Evolutionary conservation across 139 green algal genomes (phyloP), one percentile per base, ranked within the genome.

Genomic region (Microglena sp.): DNA sequence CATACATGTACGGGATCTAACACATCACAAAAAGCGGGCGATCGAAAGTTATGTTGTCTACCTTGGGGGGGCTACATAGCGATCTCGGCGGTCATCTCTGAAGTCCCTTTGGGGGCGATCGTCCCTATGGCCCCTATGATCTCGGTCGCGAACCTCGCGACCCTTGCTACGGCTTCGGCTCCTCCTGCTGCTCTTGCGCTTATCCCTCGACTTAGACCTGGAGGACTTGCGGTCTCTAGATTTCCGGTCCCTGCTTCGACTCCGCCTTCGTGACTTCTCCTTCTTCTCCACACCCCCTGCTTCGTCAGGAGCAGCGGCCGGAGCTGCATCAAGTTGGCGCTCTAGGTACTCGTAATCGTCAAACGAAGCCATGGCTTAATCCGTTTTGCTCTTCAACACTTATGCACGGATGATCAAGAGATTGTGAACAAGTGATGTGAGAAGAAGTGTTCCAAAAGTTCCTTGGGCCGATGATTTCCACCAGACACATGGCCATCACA

Each of bases 311-410:
- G 1, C 30, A 45, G 3, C 55, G 36, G 2, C 45, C 33, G n/a
- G 33, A 43, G 40, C 45, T 55, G 45, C 50, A 46, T 80, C 73
- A 18, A 80, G 27, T 46, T 76, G 68, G 0, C 58, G 32, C 29
- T 80, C 73, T 24, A 80, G 62, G 28, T 80, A 80, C 33, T 34
- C 53, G 56, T 5, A 34, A 28, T 55, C 30, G 58, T 30, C 8
- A 35, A 5, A 43, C 22, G 6, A 28, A 7, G 46, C 46, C n/a
- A n/a, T n/a, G n/a, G n/a, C n/a, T n/a, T n/a, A n/a, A n/a, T n/a
- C n/a, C n/a, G n/a, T n/a, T n/a, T n/a, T n/a, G n/a, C n/a, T n/a
- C n/a, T n/a, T n/a, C n/a, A n/a, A n/a, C n/a, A n/a, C n/a, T n/a
- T n/a, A n/a, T n/a, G n/a, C n/a, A n/a, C n/a, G n/a, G n/a, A n/a